phyloP scores from a whole-genome alignment of 1,284 basidiomycete species.

The Kalmanozyma brasiliensis region DNA sequence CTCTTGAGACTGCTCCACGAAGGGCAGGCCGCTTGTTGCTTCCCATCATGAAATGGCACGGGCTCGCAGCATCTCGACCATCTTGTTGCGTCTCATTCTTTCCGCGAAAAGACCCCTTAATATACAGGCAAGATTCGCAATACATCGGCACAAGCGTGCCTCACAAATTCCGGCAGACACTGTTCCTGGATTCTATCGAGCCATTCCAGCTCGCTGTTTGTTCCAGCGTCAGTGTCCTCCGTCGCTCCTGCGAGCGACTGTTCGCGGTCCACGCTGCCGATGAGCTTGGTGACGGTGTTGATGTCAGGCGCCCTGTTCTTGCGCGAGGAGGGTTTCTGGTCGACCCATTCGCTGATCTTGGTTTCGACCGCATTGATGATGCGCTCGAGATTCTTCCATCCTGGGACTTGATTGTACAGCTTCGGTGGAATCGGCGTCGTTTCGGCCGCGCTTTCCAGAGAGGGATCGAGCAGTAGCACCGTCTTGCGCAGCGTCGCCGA shows the following conservation, averaged over 20 bases:
- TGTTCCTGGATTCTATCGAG: constrained; percentile 51
- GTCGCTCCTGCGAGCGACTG: constrained; percentile 43
- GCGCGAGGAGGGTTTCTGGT: constrained; percentile 27
- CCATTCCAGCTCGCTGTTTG: constrained; percentile 49
- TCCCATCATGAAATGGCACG: too few relatives aligned
- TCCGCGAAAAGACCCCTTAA: neutral
- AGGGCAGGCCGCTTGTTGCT: too few relatives aligned
- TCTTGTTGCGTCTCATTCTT: too few relatives aligned
- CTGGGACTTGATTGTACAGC: constrained; percentile 30
- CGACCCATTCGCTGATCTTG: constrained; percentile 42
- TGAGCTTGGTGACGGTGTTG: constrained; percentile 41
- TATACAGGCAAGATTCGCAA: constrained; percentile 47
- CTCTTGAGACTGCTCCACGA: too few relatives aligned
- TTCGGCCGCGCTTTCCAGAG: neutral
- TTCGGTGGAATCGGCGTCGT: constrained; percentile 26
- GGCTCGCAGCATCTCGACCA: too few relatives aligned
- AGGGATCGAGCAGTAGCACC: constrained; percentile 32
- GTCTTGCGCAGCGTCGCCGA: constrained; percentile 29
- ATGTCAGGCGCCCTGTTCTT: constrained; percentile 36
- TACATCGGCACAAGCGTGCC: constrained; percentile 35
- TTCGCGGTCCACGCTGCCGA: constrained; percentile 50
- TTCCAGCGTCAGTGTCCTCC: constrained; percentile 26
- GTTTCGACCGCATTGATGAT: constrained; percentile 49
- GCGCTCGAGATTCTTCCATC: constrained; percentile 43
- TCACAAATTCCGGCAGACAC: constrained; percentile 42